phyloP scores from a whole-genome alignment of 1,139 yeast species.

The Scheffersomyces insectosa region DNA sequence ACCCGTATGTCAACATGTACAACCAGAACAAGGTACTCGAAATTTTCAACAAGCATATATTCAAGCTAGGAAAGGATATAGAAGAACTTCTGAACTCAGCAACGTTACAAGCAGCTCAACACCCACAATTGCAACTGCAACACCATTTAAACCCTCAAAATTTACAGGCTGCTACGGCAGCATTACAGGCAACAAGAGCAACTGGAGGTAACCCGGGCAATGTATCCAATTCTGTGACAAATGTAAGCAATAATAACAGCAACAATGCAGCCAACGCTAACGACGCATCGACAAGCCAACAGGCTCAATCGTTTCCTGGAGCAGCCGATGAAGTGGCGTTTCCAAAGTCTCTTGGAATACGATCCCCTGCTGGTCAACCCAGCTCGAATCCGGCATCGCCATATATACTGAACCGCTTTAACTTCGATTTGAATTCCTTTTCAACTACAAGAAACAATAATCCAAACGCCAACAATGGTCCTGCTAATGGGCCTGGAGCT shows the following conservation, averaged over 20 bases:
- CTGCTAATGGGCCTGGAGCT: conserved; percentile 1
- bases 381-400: conserved; percentile 15
- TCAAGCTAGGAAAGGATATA: conserved; percentile 25
- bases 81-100: conserved; percentile 14
- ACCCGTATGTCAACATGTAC: conserved; percentile 1
- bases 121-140: conserved; percentile 7
- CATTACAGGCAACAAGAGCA: background rate
- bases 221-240: background rate
- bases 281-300: background rate
- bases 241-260: background rate
- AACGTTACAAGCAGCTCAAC: background rate
- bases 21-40: conserved; percentile 16
- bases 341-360: background rate
- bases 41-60: conserved; percentile 23
- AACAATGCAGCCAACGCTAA: background rate
- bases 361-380: conserved; percentile 1
- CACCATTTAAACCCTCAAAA: conserved; percentile 1
- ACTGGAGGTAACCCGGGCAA: background rate
- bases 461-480: conserved; percentile 1
- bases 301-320: background rate
- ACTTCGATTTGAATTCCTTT: conserved; percentile 13
- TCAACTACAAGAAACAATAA: conserved; percentile 7
- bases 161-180: background rate
- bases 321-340: background rate
- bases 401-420: conserved; percentile 14